These are phyloP conservation scores for Nicotiana paniculata DNA, from an alignment of 257 asterid species.

Conservation along the genomic window DNA sequence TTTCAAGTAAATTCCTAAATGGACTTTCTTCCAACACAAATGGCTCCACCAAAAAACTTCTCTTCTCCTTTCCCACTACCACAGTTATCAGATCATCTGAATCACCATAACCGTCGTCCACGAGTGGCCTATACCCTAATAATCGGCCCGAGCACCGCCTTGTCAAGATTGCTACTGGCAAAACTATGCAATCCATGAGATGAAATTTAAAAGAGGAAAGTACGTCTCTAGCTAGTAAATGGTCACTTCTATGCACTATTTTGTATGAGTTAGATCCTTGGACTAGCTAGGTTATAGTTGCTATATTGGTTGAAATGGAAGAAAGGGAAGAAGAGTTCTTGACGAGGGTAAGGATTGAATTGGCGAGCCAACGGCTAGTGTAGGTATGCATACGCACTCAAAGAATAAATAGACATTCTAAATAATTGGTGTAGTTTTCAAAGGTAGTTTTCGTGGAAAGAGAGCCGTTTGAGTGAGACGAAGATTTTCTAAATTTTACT, in stretches of 20 bases:
- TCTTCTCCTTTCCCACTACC: slow-evolving; percentile 33
- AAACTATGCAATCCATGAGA: slow-evolving; percentile 30
- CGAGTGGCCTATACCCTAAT: slow-evolving; percentile 23
- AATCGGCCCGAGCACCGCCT: slow-evolving; percentile 23
- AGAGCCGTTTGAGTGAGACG: slow-evolving; percentile 4
- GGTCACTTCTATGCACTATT: neutral
- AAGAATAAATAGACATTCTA: slow-evolving; percentile 1
- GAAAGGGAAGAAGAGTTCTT: neutral
- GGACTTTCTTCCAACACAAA: slow-evolving; percentile 29
- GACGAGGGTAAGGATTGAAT: neutral
- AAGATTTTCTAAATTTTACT: neutral
- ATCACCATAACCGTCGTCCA: neutral
- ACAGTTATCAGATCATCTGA: slow-evolving; percentile 21
- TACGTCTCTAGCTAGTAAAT: neutral
- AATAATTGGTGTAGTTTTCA: neutral
- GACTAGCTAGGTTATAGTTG: neutral
- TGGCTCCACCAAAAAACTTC: slow-evolving; percentile 33
- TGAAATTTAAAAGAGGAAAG: neutral
- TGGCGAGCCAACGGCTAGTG: slow-evolving; percentile 17
- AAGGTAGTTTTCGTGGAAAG: neutral
- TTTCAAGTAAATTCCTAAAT: slow-evolving; percentile 25
- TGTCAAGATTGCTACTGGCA: slow-evolving; percentile 25
- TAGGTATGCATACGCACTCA: neutral
- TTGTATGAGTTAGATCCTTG: neutral
- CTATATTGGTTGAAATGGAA: neutral